Base-by-base conservation (phyloP, 768 basidiomycete species). In the Dioszegia crocea region DNA sequence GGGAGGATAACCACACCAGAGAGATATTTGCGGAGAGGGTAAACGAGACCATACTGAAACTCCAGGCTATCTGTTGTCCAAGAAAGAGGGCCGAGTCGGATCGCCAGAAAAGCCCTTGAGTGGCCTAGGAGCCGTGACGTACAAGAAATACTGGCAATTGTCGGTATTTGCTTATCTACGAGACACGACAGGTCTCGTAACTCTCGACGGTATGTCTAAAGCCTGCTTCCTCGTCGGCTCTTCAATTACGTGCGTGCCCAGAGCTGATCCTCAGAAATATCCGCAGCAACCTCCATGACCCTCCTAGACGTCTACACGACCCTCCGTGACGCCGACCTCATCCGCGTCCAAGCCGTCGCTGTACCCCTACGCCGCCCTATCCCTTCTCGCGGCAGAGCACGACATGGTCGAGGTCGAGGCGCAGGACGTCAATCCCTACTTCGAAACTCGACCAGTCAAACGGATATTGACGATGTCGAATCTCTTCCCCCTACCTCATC, bases 101-200 rank as follows among this genome's bases (percentile, higher is more conserved):
- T 91, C 93, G 6, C 96, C 96, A 1, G 96, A 99, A 77, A 93
- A 93, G 68, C 96, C 96, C 12, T 83, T 99, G 12, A 97, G 92
- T 41, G 87, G 84, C 39, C 83, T 99, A 24, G 96, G 96, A 23
- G 87, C 89, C 12, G 80, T 98, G 53, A 89, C 91, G n/a, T 99
- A 99, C 79, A 86, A 82, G 79, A 89, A 86, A 63, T 98, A 98
- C 74, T 98, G 96, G 94, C 89, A 86, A 2, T 79, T 92, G 44
- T 82, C 90, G 33, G 72, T 97, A 53, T 92, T 91, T 84, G 83
- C 86, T 54, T 93, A 86, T 77, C 80, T 88, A 54, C 80, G 81
- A 39, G 82, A 81, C 14, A 83, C 84, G 12, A 81, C 85, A n/a
- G 80, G 80, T 31, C 79, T 82, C 51, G 83, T 86, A 24, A 81